Evolutionary conservation across 139 green algal genomes (phyloP).

Genomic region (Nannochloris sp.): DNA sequence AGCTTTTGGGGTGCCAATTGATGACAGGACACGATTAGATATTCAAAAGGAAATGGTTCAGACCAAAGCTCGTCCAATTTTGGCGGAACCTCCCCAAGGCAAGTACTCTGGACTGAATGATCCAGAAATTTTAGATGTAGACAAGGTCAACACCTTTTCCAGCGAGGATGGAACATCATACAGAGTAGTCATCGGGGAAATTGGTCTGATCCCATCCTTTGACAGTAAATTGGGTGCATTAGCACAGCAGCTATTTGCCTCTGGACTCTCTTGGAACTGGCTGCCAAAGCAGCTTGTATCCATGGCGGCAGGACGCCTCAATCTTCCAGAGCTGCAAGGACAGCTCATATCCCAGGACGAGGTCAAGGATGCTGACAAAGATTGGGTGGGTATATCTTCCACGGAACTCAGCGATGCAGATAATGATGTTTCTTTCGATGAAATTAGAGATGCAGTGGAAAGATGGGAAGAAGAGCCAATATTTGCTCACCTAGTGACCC

Average conservation of each 20-base stretch:
- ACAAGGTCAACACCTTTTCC: no score
- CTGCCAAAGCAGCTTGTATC: constrained; percentile 19
- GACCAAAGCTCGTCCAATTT: neutral
- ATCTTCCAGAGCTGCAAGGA: constrained; percentile 10
- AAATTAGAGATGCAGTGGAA: neutral
- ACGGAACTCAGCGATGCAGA: neutral
- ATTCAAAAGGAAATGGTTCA: neutral
- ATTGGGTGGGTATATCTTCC: neutral
- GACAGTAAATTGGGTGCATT: constrained; percentile 11
- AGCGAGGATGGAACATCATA: no score
- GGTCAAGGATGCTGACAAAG: neutral
- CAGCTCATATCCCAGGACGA: constrained; percentile 3
- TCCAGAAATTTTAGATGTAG: neutral
- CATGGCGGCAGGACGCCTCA: neutral
- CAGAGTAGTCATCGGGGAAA: no score
- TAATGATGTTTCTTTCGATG: neutral
- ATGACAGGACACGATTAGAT: constrained; percentile 9
- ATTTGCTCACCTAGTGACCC: neutral
- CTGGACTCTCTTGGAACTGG: neutral
- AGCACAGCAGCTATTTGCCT: constrained; percentile 1
- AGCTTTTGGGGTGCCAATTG: constrained; percentile 3
- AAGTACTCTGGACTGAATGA: constrained; percentile 1
- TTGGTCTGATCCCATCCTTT: neutral
- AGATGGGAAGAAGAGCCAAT: neutral
- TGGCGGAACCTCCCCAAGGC: neutral